Percentiles rank a stretch among this genome's conserved stretches.
These are phyloP conservation scores for Salix arbutifolia DNA, from an alignment of 345 rosid genomes.

Conservation along the genomic window DNA sequence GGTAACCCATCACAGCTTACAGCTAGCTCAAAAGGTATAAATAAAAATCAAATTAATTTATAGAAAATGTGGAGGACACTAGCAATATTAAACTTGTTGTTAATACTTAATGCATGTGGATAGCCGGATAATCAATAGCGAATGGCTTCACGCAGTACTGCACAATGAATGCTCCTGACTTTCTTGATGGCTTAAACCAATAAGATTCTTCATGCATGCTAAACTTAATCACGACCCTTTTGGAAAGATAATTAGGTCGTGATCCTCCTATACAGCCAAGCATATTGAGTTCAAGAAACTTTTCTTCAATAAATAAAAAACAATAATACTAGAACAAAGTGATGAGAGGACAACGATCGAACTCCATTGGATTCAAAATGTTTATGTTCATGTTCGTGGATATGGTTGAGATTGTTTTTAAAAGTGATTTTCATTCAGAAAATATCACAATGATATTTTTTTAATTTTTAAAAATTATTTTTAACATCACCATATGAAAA, in stretches of 20 bases:
- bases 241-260: slow-evolving; percentile 5
- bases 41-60: neutral
- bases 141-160: neutral
- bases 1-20: neutral
- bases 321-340: neutral
- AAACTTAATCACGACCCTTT: slow-evolving; percentile 1
- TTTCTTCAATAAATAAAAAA: neutral
- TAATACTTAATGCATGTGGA: neutral
- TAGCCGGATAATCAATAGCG: neutral
- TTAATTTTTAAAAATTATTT: no score
- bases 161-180: neutral
- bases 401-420: no score
- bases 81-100: no score
- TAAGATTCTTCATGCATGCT: slow-evolving; percentile 21
- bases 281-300: neutral
- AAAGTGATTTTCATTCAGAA: no score
- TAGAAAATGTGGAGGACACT: neutral
- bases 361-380: neutral
- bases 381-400: no score
- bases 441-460: no score
- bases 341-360: neutral
- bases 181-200: neutral
- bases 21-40: neutral
- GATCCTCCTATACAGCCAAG: neutral
- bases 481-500: no score